Evolutionary conservation across 805 yeast species (phyloP).

Genomic region (Yamadazyma laniorum): DNA sequence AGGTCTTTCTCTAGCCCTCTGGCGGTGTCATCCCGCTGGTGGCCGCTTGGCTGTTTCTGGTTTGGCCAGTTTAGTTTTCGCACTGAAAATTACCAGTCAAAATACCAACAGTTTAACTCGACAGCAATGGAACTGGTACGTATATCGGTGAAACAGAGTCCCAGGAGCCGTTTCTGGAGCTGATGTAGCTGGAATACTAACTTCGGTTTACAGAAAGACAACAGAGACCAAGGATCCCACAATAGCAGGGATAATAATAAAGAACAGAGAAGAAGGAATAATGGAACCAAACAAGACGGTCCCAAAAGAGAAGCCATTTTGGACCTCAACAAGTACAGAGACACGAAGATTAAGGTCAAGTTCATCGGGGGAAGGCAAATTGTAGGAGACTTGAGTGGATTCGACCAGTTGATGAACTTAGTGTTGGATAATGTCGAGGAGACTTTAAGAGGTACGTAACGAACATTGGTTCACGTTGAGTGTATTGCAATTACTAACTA

Average conservation of each 20-base stretch:
- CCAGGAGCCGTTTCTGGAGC: no score
- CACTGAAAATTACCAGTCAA: neutral
- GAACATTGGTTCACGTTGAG: no score
- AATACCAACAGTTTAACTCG: neutral
- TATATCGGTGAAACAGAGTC: no score
- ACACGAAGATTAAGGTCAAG: constrained; percentile 69
- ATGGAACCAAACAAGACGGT: constrained; percentile 46
- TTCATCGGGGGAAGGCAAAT: constrained; percentile 84
- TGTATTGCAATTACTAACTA: constrained; percentile 13
- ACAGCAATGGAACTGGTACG: neutral
- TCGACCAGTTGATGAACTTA: constrained; percentile 75
- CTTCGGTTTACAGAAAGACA: constrained; percentile 2
- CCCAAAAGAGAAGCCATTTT: constrained; percentile 91
- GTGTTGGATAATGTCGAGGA: constrained; percentile 74
- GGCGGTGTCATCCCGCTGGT: no score
- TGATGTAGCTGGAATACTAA: neutral
- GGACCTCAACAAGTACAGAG: constrained; percentile 74
- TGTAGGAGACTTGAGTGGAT: constrained; percentile 80
- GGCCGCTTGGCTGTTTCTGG: no score
- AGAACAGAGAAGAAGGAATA: constrained; percentile 16
- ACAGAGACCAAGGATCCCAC: constrained; percentile 2
- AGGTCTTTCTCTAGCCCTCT: no score
- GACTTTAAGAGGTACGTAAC: constrained; percentile 50
- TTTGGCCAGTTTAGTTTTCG: neutral
- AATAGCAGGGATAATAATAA: constrained; percentile 13